Conservation (phyloP, 164 flowering plant genomes). For the Santalum album region DNA sequence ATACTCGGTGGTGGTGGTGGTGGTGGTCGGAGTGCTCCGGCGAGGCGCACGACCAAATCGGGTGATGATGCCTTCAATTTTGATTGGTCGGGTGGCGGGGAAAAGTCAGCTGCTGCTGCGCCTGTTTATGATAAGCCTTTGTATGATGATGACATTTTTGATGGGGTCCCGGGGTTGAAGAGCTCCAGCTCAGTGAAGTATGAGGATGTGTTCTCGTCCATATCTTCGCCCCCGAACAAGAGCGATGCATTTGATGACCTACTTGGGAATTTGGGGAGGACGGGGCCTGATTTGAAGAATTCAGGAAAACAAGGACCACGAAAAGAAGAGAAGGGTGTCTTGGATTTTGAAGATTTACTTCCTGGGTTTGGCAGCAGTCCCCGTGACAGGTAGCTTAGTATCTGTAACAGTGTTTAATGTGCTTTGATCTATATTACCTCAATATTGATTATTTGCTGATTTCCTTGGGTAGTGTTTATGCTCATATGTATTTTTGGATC, state of each 20-base stretch:
- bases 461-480: neutral
- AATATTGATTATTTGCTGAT: no score
- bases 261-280: slow-evolving; percentile 33
- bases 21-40: no score
- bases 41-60: neutral
- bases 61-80: slow-evolving; percentile 39
- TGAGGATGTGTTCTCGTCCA: slow-evolving; percentile 41
- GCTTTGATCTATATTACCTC: neutral
- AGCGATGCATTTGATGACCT: slow-evolving; percentile 43
- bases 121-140: slow-evolving; percentile 67
- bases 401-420: neutral
- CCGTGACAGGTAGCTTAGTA: slow-evolving; percentile 34
- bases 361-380: slow-evolving; percentile 41
- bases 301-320: slow-evolving; percentile 14
- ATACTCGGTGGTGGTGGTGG: neutral
- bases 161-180: slow-evolving; percentile 55
- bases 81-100: slow-evolving; percentile 15
- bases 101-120: slow-evolving; percentile 11
- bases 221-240: slow-evolving; percentile 15
- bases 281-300: slow-evolving; percentile 17
- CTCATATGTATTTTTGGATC: neutral
- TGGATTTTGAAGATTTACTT: slow-evolving; percentile 48
- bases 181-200: slow-evolving; percentile 27
- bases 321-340: slow-evolving; percentile 15
- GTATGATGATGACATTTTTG: slow-evolving; percentile 54